These are phyloP conservation scores for Hypoxylon sp. DNA, from an alignment of 2,329 filamentous ascomycete genomes.

Conservation along the genomic window DNA sequence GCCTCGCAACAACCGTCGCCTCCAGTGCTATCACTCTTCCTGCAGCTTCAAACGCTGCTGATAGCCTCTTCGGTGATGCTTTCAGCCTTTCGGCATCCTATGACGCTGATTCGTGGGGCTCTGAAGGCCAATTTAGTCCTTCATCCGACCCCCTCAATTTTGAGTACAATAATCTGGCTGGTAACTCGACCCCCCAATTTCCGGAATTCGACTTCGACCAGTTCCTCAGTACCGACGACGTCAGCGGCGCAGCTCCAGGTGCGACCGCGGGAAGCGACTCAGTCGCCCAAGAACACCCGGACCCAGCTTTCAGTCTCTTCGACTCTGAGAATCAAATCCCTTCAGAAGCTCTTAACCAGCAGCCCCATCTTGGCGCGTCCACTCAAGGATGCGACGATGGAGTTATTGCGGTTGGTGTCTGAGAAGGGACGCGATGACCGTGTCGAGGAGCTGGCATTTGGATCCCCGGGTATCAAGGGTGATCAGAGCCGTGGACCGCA, in stretches of 20 bases:
- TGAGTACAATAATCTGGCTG: constrained; percentile 77
- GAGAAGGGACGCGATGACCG: constrained; percentile 64
- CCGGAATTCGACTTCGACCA: constrained; percentile 62
- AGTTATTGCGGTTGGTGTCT: constrained; percentile 79
- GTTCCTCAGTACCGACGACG: constrained; percentile 68
- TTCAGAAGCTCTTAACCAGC: constrained; percentile 78
- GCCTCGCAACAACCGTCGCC: constrained; percentile 61
- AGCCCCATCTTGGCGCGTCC: constrained; percentile 82
- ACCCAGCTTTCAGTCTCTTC: constrained; percentile 67
- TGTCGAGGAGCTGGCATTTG: constrained; percentile 58
- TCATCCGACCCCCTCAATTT: constrained; percentile 75
- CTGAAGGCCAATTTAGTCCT: constrained; percentile 83
- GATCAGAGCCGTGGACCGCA: constrained; percentile 55
- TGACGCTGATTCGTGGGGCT: constrained; percentile 81
- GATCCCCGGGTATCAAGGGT: constrained; percentile 57
- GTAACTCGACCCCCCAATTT: constrained; percentile 68
- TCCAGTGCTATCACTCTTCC: constrained; percentile 61
- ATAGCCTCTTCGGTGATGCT: constrained; percentile 78
- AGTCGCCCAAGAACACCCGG: constrained; percentile 65
- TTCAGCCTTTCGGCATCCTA: constrained; percentile 76
- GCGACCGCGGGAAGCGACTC: constrained; percentile 64
- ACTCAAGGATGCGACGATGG: constrained; percentile 80
- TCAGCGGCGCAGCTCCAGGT: constrained; percentile 62
- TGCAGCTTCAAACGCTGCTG: constrained; percentile 72
- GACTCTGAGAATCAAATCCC: constrained; percentile 73